These are phyloP conservation scores for Litsea cubeba DNA, from an alignment of 164 flowering plant species.

Conservation along the genomic window DNA sequence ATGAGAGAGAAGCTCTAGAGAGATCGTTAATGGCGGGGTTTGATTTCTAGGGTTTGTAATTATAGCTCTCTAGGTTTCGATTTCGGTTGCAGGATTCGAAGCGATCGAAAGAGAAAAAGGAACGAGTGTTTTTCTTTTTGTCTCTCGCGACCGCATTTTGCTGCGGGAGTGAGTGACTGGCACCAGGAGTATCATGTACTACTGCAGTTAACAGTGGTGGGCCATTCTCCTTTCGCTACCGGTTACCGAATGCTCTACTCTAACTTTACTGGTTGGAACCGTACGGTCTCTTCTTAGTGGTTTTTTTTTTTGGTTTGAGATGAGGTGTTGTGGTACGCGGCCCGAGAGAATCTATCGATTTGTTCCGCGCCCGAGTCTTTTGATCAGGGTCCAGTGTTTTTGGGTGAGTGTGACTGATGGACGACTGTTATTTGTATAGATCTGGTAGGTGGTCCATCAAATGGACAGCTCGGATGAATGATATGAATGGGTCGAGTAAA, in stretches of 20 bases:
- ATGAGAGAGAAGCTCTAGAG: not conserved
- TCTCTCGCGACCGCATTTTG: conserved; percentile 4
- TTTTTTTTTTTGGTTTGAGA: not conserved
- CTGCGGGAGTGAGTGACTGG: not conserved
- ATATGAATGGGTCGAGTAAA: too few relatives aligned
- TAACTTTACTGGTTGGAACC: not conserved
- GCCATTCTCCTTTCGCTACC: not conserved
- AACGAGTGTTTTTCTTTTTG: too few relatives aligned
- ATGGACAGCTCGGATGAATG: too few relatives aligned
- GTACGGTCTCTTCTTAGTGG: not conserved
- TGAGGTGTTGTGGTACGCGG: not conserved
- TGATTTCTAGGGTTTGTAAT: conserved; percentile 3
- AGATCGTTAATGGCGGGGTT: not conserved
- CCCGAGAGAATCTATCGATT: not conserved
- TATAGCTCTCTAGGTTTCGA: not conserved
- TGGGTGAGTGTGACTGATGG: too few relatives aligned
- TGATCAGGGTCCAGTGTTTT: not conserved
- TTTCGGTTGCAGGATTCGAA: not conserved
- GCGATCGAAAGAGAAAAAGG: not conserved
- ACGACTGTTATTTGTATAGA: too few relatives aligned
- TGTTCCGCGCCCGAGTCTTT: not conserved
- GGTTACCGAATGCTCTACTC: not conserved
- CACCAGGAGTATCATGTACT: not conserved
- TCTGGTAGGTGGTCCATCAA: too few relatives aligned
- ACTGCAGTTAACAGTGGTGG: not conserved